Percentiles rank a stretch among this genome's conserved stretches.
phyloP scores from a whole-genome alignment of 345 rosid species.

The Raphanus sativus region DNA sequence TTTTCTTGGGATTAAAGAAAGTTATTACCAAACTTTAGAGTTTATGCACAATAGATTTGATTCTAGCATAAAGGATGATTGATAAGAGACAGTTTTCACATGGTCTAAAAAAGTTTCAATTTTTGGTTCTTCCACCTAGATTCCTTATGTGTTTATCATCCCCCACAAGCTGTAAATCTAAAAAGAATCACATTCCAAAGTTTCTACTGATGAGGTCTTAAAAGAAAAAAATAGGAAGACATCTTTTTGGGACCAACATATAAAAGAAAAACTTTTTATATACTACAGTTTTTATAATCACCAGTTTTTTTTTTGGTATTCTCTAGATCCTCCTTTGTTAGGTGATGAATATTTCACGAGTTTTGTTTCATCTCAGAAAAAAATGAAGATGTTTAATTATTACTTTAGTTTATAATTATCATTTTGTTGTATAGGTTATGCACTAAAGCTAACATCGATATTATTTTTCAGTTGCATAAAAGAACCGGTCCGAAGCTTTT shows the following conservation, averaged over 20 bases:
- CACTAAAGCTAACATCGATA: background rate
- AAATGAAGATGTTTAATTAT: background rate
- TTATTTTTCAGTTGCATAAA: background rate
- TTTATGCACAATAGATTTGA: constrained; percentile 9
- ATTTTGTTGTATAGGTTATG: background rate
- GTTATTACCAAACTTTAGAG: constrained; percentile 1
- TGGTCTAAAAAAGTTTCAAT: background rate
- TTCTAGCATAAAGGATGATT: constrained; percentile 26
- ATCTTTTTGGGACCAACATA: background rate
- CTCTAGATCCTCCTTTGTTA: background rate
- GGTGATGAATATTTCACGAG: background rate
- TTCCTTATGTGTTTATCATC: constrained; percentile 17
- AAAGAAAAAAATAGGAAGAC: background rate
- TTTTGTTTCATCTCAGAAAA: background rate
- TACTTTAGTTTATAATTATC: background rate
- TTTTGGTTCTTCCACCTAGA: constrained; percentile 23
- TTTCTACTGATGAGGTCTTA: background rate
- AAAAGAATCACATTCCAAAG: constrained; percentile 39
- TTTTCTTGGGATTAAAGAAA: constrained; percentile 17
- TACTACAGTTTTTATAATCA: background rate
- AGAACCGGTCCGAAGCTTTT: constrained; percentile 1
- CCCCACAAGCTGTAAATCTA: constrained; percentile 26
- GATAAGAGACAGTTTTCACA: constrained; percentile 1
- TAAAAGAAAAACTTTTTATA: background rate
- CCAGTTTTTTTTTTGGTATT: background rate